phyloP scores from a whole-genome alignment of 2,329 filamentous ascomycete genomes.

The Teratosphaeria gauchensis region DNA sequence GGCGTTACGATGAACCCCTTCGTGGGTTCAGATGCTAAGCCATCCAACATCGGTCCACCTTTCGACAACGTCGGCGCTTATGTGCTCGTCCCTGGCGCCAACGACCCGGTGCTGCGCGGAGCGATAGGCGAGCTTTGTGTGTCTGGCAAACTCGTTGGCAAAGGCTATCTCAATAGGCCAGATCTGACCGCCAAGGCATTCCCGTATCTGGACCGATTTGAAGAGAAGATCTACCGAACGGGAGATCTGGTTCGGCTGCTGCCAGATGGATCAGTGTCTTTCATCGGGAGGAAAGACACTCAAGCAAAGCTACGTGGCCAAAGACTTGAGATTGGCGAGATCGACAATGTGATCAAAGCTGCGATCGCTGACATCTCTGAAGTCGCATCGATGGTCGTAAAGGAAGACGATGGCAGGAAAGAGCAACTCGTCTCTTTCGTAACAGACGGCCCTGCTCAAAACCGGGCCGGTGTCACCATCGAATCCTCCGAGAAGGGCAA shows the following conservation, averaged over 20 bases:
- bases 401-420: slow-evolving; percentile 61
- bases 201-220: slow-evolving; percentile 46
- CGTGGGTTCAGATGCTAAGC: slow-evolving; percentile 65
- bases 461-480: neutral
- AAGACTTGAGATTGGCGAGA: slow-evolving; percentile 80
- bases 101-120: slow-evolving; percentile 63
- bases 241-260: slow-evolving; percentile 79
- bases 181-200: slow-evolving; percentile 73
- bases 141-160: slow-evolving; percentile 76
- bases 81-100: slow-evolving; percentile 61
- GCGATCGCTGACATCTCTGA: slow-evolving; percentile 52
- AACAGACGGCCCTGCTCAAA: slow-evolving; percentile 22
- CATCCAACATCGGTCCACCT: slow-evolving; percentile 78
- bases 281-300: slow-evolving; percentile 78
- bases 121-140: slow-evolving; percentile 82
- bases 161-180: slow-evolving; percentile 73
- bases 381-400: slow-evolving; percentile 66
- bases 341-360: slow-evolving; percentile 69
- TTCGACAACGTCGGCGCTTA: slow-evolving; percentile 83
- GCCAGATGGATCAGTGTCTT: slow-evolving; percentile 74
- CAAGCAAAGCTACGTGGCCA: slow-evolving; percentile 89
- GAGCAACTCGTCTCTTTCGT: slow-evolving; percentile 77
- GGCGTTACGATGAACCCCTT: slow-evolving; percentile 84
- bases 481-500: slow-evolving; percentile 20
- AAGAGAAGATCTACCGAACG: slow-evolving; percentile 62